Conservation (phyloP, 2,329 filamentous ascomycete genomes). For the Sporothrix mexicana region DNA sequence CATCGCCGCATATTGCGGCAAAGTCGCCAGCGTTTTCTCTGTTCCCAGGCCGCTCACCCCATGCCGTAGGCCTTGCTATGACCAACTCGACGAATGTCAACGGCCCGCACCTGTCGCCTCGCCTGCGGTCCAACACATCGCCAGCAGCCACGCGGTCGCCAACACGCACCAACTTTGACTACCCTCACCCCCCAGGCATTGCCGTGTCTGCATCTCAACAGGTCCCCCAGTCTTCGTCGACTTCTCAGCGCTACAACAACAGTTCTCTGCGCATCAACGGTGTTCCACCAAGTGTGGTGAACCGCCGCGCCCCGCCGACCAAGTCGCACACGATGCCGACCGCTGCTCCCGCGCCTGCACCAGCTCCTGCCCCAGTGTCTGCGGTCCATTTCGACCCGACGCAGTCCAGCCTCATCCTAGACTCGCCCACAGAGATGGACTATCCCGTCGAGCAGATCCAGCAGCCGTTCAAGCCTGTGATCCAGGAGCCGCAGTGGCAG, state of each 20-base stretch:
- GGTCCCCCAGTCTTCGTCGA: neutral
- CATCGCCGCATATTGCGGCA: slow-evolving; percentile 53
- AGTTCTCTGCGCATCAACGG: slow-evolving; percentile 34
- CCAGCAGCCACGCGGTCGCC: slow-evolving; percentile 46
- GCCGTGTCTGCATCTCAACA: neutral
- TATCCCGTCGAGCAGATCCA: slow-evolving; percentile 34
- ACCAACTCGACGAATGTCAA: slow-evolving; percentile 7
- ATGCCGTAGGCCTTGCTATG: slow-evolving; percentile 12
- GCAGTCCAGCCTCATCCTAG: slow-evolving; percentile 48
- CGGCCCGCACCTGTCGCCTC: slow-evolving; percentile 46
- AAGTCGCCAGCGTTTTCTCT: slow-evolving; percentile 55
- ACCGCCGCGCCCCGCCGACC: neutral
- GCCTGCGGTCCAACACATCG: slow-evolving; percentile 60
- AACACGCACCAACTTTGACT: slow-evolving; percentile 8
- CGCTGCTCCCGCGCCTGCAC: neutral
- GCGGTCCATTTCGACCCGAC: slow-evolving; percentile 44
- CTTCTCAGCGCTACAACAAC: slow-evolving; percentile 29
- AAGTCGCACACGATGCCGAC: slow-evolving; percentile 24
- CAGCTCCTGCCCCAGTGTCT: slow-evolving; percentile 13
- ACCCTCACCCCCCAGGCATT: neutral
- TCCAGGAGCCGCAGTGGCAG: slow-evolving; percentile 55
- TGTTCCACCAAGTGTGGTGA: slow-evolving; percentile 37
- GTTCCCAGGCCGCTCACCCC: slow-evolving; percentile 50
- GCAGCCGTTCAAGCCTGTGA: slow-evolving; percentile 45
- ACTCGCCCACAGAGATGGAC: slow-evolving; percentile 49